phyloP scores from a whole-genome alignment of 805 yeast species.

The Naumovozyma baii region DNA sequence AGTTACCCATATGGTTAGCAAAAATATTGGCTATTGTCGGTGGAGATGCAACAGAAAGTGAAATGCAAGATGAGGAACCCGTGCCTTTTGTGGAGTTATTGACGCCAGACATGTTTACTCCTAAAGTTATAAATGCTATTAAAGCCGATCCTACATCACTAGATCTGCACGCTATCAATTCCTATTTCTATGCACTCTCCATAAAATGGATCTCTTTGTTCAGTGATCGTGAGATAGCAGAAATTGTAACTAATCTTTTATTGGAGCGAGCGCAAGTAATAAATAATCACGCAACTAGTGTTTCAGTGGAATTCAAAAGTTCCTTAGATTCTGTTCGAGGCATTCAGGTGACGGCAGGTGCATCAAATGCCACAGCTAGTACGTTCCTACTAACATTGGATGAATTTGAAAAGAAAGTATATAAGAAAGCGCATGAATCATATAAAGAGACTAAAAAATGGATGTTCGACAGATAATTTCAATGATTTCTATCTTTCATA shows the following conservation, averaged over 20 bases:
- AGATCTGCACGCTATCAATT: conserved; percentile 56
- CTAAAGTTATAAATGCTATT: conserved; percentile 68
- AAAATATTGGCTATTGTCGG: conserved; percentile 54
- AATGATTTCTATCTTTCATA: not conserved
- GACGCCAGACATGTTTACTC: conserved; percentile 60
- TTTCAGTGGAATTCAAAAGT: conserved; percentile 4
- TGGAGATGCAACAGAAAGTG: conserved; percentile 26
- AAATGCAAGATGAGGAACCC: conserved; percentile 21
- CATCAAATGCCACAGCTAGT: not conserved
- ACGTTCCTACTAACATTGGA: conserved; percentile 57
- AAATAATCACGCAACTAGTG: conserved; percentile 49
- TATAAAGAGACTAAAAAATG: conserved; percentile 37
- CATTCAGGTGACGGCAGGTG: conserved; percentile 13
- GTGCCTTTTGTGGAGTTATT: conserved; percentile 54
- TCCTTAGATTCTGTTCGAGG: conserved; percentile 19
- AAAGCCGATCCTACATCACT: conserved; percentile 58
- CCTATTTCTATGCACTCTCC: conserved; percentile 61
- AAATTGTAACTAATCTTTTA: conserved; percentile 42
- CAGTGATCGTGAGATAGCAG: conserved; percentile 52
- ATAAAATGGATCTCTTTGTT: conserved; percentile 72
- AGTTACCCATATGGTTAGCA: conserved; percentile 86
- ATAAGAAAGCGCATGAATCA: conserved; percentile 43
- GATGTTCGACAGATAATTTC: conserved; percentile 17
- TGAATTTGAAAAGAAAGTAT: conserved; percentile 60
- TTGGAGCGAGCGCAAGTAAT: conserved; percentile 60